Evolutionary conservation across 495 filamentous ascomycete genomes (phyloP), one percentile per base, ranked within the genome.

Genomic region (Oidiodendron maius): DNA sequence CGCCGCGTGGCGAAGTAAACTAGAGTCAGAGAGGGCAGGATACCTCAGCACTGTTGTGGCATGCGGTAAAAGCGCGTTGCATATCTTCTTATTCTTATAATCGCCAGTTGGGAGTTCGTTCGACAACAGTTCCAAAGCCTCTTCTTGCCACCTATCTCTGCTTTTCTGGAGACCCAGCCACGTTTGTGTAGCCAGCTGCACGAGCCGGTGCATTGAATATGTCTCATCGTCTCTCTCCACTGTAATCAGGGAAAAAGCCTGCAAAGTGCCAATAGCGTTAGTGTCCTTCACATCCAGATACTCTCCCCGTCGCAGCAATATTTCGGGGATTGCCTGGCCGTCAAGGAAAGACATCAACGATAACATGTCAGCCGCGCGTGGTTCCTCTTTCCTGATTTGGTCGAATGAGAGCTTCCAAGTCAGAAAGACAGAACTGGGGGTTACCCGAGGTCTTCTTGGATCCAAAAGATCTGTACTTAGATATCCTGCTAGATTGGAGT

Each of bases 321-420:
- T 34, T 3, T 51, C 41, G 2, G 71, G 74, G 39, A 78, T 70
- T 9, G 55, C 59, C 56, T 68, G 64, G 6, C 61, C 61, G 34
- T 74, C 62, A 9, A 76, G 36, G 41, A 65, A 64, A 18, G 64
- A 57, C 48, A 75, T 70, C 24, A 71, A 61, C 1, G 60, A 64
- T 17, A 78, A 50, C 34, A 65, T 55, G 1, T 73, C 66, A 5
- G 61, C 61, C 24, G 74, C 70, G 4, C 57, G 24, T 10, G 58
- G 49, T 44, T 62, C 51, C 1, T 44, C 44, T 12, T 39, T 20
- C 8, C 47, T 57, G 22, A 77, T 75, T 30, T 70, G 67, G 11
- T 70, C 52, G 28, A 75, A 74, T 6, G 72, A 77, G 18, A 76
- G 56, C 10, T 67, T 49, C 71, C 66, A 76, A 12, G 74, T 76